A percentile compares a stretch with the other conserved stretches of the same genome.
These are phyloP conservation scores for Yamadazyma scolyti DNA, from an alignment of 805 yeast genomes.

Conservation along the genomic window DNA sequence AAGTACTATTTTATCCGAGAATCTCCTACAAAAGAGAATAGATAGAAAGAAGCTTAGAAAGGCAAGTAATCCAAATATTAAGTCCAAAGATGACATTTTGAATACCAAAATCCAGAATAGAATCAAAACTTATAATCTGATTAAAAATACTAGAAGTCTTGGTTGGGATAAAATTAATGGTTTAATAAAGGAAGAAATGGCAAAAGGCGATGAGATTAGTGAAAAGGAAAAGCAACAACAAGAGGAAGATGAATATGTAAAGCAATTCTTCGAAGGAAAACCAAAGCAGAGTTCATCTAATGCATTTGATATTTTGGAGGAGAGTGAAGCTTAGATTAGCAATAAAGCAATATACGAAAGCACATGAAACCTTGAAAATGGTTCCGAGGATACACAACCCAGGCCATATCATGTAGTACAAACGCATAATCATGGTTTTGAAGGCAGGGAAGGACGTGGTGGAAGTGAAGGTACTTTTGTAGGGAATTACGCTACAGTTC, in stretches of 20 bases:
- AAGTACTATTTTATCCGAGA: constrained; percentile 63
- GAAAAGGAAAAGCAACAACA: constrained; percentile 24
- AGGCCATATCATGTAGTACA: no score
- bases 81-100: constrained; percentile 48
- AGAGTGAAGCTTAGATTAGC: constrained; percentile 25
- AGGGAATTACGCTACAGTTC: no score
- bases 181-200: constrained; percentile 2
- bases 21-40: constrained; percentile 53
- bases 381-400: no score
- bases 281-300: constrained; percentile 1
- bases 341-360: no score
- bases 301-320: constrained; percentile 38
- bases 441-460: no score
- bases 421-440: no score
- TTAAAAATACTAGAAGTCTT: constrained; percentile 60
- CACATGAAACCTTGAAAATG: no score
- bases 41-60: constrained; percentile 35
- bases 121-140: constrained; percentile 58
- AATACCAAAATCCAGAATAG: constrained; percentile 63
- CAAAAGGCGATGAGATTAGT: constrained; percentile 10
- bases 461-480: no score
- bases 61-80: constrained; percentile 31
- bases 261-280: constrained; percentile 21
- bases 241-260: constrained; percentile 36
- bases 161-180: constrained; percentile 65